Evolutionary conservation across 805 yeast species (phyloP).

Genomic region (Lipomyces sp.): DNA sequence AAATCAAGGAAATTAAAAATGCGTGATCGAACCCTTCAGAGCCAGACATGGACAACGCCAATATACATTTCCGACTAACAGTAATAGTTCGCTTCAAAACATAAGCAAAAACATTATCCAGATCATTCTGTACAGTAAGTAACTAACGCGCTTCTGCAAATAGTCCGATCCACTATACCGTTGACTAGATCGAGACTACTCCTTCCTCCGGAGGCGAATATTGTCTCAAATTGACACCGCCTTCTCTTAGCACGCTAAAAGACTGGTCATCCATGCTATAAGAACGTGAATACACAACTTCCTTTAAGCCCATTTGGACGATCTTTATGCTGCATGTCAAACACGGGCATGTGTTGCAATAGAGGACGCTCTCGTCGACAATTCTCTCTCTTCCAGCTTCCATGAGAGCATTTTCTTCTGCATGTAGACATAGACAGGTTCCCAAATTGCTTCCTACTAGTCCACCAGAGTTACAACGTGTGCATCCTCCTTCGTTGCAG

Average conservation of each 20-base stretch:
- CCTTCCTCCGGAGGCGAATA: constrained; percentile 51
- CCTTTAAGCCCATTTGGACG: constrained; percentile 87
- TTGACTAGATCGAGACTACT: constrained; percentile 22
- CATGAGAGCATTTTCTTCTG: constrained; percentile 93
- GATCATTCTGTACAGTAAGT: background rate
- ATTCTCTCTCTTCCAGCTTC: constrained; percentile 93
- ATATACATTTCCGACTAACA: background rate
- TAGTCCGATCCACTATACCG: too few relatives aligned
- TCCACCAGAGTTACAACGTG: constrained; percentile 67
- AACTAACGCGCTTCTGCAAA: background rate
- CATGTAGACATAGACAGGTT: constrained; percentile 93
- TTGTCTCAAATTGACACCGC: constrained; percentile 73
- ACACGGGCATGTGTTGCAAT: constrained; percentile 97
- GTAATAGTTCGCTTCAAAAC: background rate
- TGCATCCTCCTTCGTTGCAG: constrained; percentile 96
- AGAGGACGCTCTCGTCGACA: constrained; percentile 60
- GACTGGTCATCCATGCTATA: constrained; percentile 90
- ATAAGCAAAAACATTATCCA: background rate
- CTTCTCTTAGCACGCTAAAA: constrained; percentile 70
- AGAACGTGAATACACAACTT: constrained; percentile 90
- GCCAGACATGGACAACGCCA: too few relatives aligned
- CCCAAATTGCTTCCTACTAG: constrained; percentile 71
- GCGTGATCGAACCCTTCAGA: too few relatives aligned
- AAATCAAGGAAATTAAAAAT: background rate
- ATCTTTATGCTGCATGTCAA: constrained; percentile 94